phyloP scores from a whole-genome alignment of 1,284 basidiomycete species.

The Moesziomyces globuligerus region DNA sequence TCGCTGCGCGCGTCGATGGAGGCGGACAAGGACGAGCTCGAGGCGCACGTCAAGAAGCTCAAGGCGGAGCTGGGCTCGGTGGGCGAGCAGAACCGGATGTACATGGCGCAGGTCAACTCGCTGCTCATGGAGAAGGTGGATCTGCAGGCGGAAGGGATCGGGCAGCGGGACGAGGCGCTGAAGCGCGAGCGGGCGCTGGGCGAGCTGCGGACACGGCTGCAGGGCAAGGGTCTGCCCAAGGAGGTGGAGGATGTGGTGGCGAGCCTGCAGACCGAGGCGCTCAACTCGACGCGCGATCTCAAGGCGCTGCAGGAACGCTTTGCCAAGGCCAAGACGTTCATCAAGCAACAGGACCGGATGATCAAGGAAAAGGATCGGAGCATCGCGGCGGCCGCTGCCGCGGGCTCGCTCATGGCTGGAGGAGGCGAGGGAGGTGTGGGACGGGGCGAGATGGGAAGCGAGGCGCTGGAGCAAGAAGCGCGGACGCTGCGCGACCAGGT shows the following conservation, averaged over 20 bases:
- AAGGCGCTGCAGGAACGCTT: slow-evolving; percentile 82
- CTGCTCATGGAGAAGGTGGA: slow-evolving; percentile 90
- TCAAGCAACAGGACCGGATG: slow-evolving; percentile 81
- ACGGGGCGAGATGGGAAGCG: slow-evolving; percentile 15
- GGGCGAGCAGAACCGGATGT: slow-evolving; percentile 86
- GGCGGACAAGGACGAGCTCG: slow-evolving; percentile 82
- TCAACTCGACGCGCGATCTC: slow-evolving; percentile 76
- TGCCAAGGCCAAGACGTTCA: slow-evolving; percentile 86
- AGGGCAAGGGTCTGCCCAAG: slow-evolving; percentile 73
- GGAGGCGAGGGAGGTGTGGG: slow-evolving; percentile 5
- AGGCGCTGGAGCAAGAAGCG: slow-evolving; percentile 30
- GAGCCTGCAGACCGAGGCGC: slow-evolving; percentile 79
- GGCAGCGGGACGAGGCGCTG: slow-evolving; percentile 56
- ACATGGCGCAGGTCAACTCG: slow-evolving; percentile 75
- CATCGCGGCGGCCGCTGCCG: slow-evolving; percentile 22
- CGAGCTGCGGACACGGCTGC: slow-evolving; percentile 73
- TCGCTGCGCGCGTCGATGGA: slow-evolving; percentile 86
- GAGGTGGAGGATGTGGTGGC: slow-evolving; percentile 82
- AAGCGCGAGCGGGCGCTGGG: slow-evolving; percentile 48
- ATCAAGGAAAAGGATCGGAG: slow-evolving; percentile 57
- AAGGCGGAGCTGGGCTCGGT: slow-evolving; percentile 78
- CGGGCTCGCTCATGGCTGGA: slow-evolving; percentile 13
- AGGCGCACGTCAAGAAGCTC: slow-evolving; percentile 75
- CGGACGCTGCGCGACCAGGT: slow-evolving; percentile 31
- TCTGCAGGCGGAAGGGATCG: slow-evolving; percentile 73